Base-by-base conservation (phyloP, 208 protist species). In the Acanthamoeba royreba region DNA sequence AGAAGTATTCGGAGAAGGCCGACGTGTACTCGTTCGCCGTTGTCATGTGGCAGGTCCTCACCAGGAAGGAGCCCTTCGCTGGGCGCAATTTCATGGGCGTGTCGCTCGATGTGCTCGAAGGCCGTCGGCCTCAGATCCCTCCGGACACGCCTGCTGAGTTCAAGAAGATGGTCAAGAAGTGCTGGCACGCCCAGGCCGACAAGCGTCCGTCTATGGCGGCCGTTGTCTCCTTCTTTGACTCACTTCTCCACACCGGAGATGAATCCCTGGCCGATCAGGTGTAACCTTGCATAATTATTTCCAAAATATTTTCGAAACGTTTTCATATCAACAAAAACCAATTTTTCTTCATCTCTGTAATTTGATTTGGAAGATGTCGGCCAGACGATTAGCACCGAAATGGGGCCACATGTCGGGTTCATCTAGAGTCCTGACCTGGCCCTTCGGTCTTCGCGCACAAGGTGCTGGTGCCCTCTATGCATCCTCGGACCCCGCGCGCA, bases 81-180 rank as follows among this genome's bases (percentile, higher is more conserved):
- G 74, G 45, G 22, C 38, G 38, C 42, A 85, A 85, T 42, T 85
- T 85, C 74, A 85, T 85, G 74, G 74, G 74, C 74, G 74, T 85
- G 17, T 53, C 74, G 40, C 38, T 85, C 38, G 45, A 85, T 25
- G 74, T 85, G 74, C 45, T 85, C 22, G 74, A 85, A 31, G 74
- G 74, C 40, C 42, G 38, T 11, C 74, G 74, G 0, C 74, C 74
- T 25, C 38, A 52, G 38, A 85, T 85, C 42, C 74, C 74, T 11
- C 9, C 74, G 3, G 45, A 85, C 42, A 85, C 40, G 38, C 74
- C 74, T 2, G n/a, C 43, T 9, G 38, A 45, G 22, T 85, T 85
- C 25, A 33, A 22, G 22, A 85, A 85, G 74, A n/a, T 85, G 42
- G 8, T 85, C 38, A 85, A 85, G 45, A 17, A 42, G 1, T 85